These are phyloP conservation scores for Phytomonas sp. DNA, from an alignment of 208 protist genomes.

Conservation along the genomic window DNA sequence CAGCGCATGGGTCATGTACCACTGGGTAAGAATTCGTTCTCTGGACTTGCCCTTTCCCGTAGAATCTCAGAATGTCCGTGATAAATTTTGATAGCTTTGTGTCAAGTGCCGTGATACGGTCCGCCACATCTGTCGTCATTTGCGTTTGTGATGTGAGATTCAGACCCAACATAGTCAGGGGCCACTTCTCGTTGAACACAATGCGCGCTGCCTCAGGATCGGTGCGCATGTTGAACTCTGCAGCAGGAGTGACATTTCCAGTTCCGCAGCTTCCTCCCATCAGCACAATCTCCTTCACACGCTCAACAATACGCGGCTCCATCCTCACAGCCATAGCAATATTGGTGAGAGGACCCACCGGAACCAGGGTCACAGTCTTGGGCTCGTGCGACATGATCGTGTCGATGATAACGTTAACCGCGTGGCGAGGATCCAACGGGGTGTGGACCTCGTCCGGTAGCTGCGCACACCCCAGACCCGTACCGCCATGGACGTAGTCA, in stretches of 20 bases:
- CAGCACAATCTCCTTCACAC: constrained; percentile 65
- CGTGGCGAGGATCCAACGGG: constrained; percentile 30
- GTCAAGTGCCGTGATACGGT: constrained; percentile 27
- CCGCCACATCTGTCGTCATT: constrained; percentile 32
- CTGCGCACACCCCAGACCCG: constrained; percentile 40
- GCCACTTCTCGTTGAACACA: constrained; percentile 54
- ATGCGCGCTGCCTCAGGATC: constrained; percentile 78
- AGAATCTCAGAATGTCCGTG: constrained; percentile 43
- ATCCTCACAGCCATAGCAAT: constrained; percentile 58
- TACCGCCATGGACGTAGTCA: constrained; percentile 68
- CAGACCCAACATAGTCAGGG: constrained; percentile 72
- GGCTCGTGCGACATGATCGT: constrained; percentile 44
- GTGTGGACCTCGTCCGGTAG: constrained; percentile 20
- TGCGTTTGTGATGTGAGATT: constrained; percentile 77
- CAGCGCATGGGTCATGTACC: constrained; percentile 74
- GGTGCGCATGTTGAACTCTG: constrained; percentile 74
- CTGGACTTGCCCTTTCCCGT: constrained; percentile 12
- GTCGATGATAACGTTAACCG: constrained; percentile 50
- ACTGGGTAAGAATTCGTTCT: neutral
- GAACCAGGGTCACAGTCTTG: constrained; percentile 43
- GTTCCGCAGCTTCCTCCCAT: constrained; percentile 65
- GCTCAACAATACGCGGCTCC: constrained; percentile 61
- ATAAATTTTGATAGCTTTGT: constrained; percentile 30
- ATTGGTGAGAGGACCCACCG: constrained; percentile 76
- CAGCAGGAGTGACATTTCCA: constrained; percentile 46